Base-by-base conservation (phyloP, 441 rosid genomes). In the Populus hybrid region DNA sequence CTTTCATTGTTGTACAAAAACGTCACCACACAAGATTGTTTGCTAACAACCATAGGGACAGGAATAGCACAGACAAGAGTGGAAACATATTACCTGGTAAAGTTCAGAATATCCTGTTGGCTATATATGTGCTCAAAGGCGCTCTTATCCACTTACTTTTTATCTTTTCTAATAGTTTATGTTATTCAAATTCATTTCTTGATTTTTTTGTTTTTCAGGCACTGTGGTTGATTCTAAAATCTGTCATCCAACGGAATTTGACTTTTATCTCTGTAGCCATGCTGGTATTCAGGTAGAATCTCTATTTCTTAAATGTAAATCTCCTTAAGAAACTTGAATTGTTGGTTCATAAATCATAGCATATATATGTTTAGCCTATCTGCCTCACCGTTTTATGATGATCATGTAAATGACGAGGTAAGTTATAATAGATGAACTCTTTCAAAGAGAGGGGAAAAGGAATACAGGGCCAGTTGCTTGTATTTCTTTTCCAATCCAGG, bases 241-340 rank as follows among this genome's bases (percentile, higher is more conserved):
- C 79, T 95, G 99, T 69, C 99, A 95, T 88, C 97, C 99, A 29
- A 89, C 97, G 3, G 99, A 95, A 74, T 94, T 94, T 67, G 98
- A 95, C 74, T 95, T 95, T 80, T 95, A 94, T 80, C 97, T 95
- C 40, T 95, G 99, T 84, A 95, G 99, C 79, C 99, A 95, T 73
- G 99, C 99, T 35, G 98, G 98, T 35, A 91, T 94, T 80, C 98
- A 94, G 99, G 99, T 94, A 84, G 28, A 53, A 53, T 53, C 61
- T 53, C 61, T 18, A 16, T 53, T 53, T 53, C 61, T 6, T 53
- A 3, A 53, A 53, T 1, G 21, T 53, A 53, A 53, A 4, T 53
- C 7, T 53, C 7, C 8, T 53, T 1, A 53, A 53, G n/a, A 53
- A 29, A 29, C 31, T 29, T 3, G 31, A 29, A 29, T 29, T 29